Base-by-base conservation (phyloP, 805 yeast genomes). In the Candida hispaniensis region DNA sequence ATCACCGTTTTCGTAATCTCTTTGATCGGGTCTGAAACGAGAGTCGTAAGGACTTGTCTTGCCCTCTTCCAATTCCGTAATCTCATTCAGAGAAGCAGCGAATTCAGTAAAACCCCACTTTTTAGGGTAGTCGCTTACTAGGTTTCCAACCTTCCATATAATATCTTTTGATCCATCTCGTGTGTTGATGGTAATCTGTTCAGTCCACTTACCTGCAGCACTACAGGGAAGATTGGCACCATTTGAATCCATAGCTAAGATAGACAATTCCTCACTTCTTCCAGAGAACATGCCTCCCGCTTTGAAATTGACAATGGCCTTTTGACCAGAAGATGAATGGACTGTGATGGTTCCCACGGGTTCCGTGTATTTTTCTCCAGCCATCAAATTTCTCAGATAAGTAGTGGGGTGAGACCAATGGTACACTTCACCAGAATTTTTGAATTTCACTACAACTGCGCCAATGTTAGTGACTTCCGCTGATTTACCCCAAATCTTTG, bases 401-500 rank as follows among this genome's bases (percentile, higher is more conserved):
- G 93, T 75, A 1, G 79, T 73, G 6, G 98, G 96, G 44, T 76
- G 86, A 13, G 63, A 53, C 88, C 93, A 91, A 42, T 73, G 71
- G 49, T 75, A 80, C 7, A 61, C 61, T 47, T 81, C 94, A 0
- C 76, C 66, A 2, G 61, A 48, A 40, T 69, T 69, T 18, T 26
- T 25, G 27, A 76, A 61, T 2, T 64, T 62, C 22, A 91, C 60
- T 27, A 65, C 67, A 4, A 79, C 61, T 9, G 63, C 62, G 22
- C 98, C 98, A 26, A 68, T 72, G 44, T 82, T 81, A 29, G 70
- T 69, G 39, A 91, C 60, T 53, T 91, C 97, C 6, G 81, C 74
- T 16, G 86, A 75, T 58, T 88, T 91, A 32, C 97, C 96, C 93
- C 96, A 88, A 49, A 82, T 81, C 54, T 85, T 83, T 48, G 86